Evolutionary conservation across 805 yeast species (phyloP).

Genomic region (Saturnispora silvae): DNA sequence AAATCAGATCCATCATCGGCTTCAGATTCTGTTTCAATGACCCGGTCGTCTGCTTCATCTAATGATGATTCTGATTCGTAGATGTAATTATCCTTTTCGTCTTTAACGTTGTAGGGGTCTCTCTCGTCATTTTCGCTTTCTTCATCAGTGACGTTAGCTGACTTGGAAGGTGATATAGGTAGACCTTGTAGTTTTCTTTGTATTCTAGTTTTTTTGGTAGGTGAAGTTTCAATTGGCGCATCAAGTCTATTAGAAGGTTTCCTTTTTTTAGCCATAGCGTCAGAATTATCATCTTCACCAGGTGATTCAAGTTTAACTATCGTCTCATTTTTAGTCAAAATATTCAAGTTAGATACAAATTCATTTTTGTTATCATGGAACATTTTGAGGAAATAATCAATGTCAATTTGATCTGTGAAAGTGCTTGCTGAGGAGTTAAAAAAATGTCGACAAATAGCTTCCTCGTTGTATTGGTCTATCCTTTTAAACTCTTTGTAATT

Average conservation of each 20-base stretch:
- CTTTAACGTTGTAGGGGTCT: conserved; percentile 7
- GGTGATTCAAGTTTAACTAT: background rate
- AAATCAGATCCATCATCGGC: background rate
- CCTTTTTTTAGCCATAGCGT: background rate
- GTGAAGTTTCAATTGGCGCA: background rate
- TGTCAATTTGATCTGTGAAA: conserved; percentile 31
- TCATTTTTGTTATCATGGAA: conserved; percentile 22
- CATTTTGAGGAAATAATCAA: conserved; percentile 23
- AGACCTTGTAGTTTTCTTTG: too few species aligned
- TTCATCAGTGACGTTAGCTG: background rate
- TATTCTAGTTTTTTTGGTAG: background rate
- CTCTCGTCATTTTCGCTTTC: background rate
- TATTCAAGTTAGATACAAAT: conserved; percentile 25
- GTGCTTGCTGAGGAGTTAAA: too few species aligned
- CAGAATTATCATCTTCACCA: background rate
- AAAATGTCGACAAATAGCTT: conserved; percentile 30
- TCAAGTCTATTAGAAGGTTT: background rate
- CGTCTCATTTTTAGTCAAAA: background rate
- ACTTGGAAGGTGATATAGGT: too few species aligned
- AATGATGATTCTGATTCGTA: conserved; percentile 13
- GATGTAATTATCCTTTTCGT: conserved; percentile 2
- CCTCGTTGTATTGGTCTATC: conserved; percentile 37
- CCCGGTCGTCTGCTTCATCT: conserved; percentile 8
- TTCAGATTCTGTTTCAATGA: conserved; percentile 8
- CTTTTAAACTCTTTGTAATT: conserved; percentile 28